Evolutionary conservation across 148 eudicot genomes (phyloP), one percentile per base, ranked within the genome.

Genomic region (Chenopodium album): DNA sequence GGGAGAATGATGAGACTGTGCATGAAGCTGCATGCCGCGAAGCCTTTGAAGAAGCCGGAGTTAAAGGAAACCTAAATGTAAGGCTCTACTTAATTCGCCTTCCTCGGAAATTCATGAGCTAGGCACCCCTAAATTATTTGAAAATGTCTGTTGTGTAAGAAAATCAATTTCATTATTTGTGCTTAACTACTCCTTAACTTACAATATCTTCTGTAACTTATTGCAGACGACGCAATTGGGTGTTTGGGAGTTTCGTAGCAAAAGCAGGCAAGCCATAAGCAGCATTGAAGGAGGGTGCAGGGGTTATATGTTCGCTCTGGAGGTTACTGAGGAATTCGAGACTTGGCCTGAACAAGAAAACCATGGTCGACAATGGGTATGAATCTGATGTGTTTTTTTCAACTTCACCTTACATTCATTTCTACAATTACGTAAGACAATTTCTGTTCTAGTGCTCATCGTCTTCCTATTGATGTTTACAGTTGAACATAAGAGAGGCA

Each of bases 1-100:
- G 92, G 90, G 90, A 90, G 74, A 83, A 85, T 75, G 92, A 90
- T 50, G 90, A 88, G 73, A 88, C 88, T 62, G 82, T 90, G 19
- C 85, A 88, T 79, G 86, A 90, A 81, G 92, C 92, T 26, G 92
- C 92, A 26, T 77, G 88, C 37, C 88, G 92, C 1, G 92, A 90
- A 83, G 92, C 92, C 23, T 65, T 88, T 20, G 92, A 90, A 80
- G 92, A 90, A 80, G 92, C 92, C 3, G 90, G 92, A 26, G 89
- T 90, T 26, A 77, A 54, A 76, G 92, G 92, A 78, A 82, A 65
- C 59, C 83, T 90, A 59, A 85, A 86, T 66, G 92, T 88, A 88
- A 77, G 86, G 34, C 67, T 28, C 4, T 0, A 8, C 26, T 60
- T 4, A 62, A 62, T 19, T 56, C 19, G 5, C 17, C 16, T 56